Evolutionary conservation across 331 rosid genomes (phyloP).

Genomic region (Saraca asoca): DNA sequence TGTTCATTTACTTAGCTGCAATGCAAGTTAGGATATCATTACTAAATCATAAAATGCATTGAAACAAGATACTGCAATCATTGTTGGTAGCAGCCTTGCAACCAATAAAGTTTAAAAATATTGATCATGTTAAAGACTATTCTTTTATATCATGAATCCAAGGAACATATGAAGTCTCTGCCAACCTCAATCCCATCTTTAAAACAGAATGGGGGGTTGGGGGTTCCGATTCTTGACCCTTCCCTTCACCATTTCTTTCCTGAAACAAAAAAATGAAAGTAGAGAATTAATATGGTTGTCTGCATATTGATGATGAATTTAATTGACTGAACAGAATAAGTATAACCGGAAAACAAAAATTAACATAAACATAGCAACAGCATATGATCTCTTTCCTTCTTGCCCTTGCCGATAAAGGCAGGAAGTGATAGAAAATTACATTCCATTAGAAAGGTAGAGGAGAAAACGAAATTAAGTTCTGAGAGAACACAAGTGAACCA

Average conservation of each 20-base stretch:
- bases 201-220: conserved; percentile 83
- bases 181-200: conserved; percentile 88
- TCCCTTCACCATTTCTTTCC: conserved; percentile 56
- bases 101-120: conserved; percentile 15
- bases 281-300: too few relatives aligned
- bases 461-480: conserved; percentile 18
- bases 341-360: too few relatives aligned
- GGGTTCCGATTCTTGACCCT: conserved; percentile 83
- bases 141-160: conserved; percentile 5
- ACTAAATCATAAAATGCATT: too few relatives aligned
- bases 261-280: too few relatives aligned
- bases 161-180: conserved; percentile 28
- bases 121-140: not conserved
- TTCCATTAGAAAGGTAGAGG: not conserved
- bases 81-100: conserved; percentile 25
- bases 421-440: conserved; percentile 24
- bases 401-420: conserved; percentile 16
- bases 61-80: conserved; percentile 3
- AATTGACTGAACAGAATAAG: too few relatives aligned
- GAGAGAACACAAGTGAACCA: conserved; percentile 16
- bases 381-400: not conserved
- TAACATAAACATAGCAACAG: too few relatives aligned
- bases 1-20: too few relatives aligned
- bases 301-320: too few relatives aligned
- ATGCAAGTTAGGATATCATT: too few relatives aligned